phyloP scores from a whole-genome alignment of 192 early-diverging fungal species.

The Cetraspora pellucida region DNA sequence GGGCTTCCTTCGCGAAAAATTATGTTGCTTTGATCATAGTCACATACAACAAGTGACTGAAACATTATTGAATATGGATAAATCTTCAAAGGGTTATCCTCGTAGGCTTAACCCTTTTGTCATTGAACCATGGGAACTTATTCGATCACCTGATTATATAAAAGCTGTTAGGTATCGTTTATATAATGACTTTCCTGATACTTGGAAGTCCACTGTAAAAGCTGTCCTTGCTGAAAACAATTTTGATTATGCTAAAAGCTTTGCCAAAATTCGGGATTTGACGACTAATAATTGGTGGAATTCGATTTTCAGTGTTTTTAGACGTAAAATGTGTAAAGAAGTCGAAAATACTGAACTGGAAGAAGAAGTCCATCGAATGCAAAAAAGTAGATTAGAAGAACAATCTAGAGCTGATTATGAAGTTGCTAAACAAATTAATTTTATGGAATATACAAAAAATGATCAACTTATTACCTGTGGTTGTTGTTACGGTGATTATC shows the following conservation, averaged over 20 bases:
- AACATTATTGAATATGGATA: conserved; percentile 22
- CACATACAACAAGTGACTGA: conserved; percentile 36
- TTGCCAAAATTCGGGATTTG: conserved; percentile 37
- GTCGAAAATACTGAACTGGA: conserved; percentile 27
- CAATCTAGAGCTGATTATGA: conserved; percentile 36
- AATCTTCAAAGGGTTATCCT: conserved; percentile 18
- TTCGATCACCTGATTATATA: conserved; percentile 22
- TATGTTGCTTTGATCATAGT: conserved; percentile 29
- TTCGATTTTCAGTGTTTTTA: conserved; percentile 38
- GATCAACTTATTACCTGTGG: conserved; percentile 49
- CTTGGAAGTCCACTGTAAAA: conserved; percentile 51
- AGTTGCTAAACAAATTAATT: conserved; percentile 40
- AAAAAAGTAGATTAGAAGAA: conserved; percentile 1
- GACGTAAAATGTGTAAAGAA: conserved; percentile 36
- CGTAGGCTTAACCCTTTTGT: not conserved
- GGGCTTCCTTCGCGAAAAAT: conserved; percentile 35
- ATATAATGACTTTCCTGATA: conserved; percentile 38
- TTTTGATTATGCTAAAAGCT: conserved; percentile 41
- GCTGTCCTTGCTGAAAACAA: conserved; percentile 52
- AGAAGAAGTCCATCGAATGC: conserved; percentile 36
- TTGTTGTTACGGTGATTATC: conserved; percentile 50
- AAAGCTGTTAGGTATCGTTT: conserved; percentile 29
- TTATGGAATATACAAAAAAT: conserved; percentile 35
- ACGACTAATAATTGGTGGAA: conserved; percentile 39
- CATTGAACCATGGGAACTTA: conserved; percentile 22